Conservation (phyloP, 2,329 filamentous ascomycete genomes). For the Rasamsonia emersonii region DNA sequence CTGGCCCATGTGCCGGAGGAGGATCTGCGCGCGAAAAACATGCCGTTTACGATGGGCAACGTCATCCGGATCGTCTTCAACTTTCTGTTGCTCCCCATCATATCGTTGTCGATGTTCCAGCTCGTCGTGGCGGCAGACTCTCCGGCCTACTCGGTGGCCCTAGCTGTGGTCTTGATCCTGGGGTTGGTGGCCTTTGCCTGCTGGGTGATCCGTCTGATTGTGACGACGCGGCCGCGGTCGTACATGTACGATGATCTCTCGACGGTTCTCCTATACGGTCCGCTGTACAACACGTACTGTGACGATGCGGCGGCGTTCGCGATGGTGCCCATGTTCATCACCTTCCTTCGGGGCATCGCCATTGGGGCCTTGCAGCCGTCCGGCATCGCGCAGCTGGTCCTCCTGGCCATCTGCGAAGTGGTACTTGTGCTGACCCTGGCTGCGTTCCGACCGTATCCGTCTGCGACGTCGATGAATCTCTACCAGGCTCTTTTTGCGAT, state of each 20-base stretch:
- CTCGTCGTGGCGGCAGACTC: conserved; percentile 66
- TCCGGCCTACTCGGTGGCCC: conserved; percentile 59
- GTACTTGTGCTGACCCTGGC: conserved; percentile 79
- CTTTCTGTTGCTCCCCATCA: conserved; percentile 80
- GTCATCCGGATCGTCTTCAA: conserved; percentile 82
- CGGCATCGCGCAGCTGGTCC: conserved; percentile 83
- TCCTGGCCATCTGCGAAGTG: conserved; percentile 90
- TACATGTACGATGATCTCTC: conserved; percentile 89
- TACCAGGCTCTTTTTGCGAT: conserved; percentile 81
- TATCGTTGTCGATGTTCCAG: conserved; percentile 84
- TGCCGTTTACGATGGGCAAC: conserved; percentile 75
- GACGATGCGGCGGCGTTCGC: conserved; percentile 89
- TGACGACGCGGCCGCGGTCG: conserved; percentile 69
- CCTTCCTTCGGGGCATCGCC: conserved; percentile 75
- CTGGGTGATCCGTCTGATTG: conserved; percentile 76
- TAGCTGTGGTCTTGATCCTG: conserved; percentile 67
- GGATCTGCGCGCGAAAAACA: conserved; percentile 82
- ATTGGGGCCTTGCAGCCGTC: conserved; percentile 89
- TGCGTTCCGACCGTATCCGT: conserved; percentile 82
- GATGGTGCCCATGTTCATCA: conserved; percentile 75
- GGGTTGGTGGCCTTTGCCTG: conserved; percentile 62
- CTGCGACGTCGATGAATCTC: conserved; percentile 91
- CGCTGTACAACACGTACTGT: conserved; percentile 94
- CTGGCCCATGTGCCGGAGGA: conserved; percentile 68
- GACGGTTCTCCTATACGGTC: conserved; percentile 81